A percentile compares a stretch with the other conserved stretches of the same genome.
Conservation (phyloP, 805 yeast species). For the Ogataea trehalophila region DNA sequence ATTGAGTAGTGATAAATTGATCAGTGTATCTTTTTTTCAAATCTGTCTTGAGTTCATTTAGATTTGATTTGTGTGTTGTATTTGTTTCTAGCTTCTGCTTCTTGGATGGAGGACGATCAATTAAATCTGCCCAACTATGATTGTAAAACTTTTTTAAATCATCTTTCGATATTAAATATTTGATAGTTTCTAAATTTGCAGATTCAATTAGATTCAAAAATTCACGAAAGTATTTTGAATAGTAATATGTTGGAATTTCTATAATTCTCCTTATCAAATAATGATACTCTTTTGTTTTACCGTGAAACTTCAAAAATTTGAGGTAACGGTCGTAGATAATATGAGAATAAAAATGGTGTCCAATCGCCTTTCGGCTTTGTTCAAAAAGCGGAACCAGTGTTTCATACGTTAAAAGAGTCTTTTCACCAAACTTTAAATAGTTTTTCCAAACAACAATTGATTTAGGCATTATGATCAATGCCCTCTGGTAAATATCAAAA, state of each 20-base stretch:
- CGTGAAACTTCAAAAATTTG: conserved; percentile 32
- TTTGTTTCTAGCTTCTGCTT: not conserved
- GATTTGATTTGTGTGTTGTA: conserved; percentile 1
- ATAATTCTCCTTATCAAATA: conserved; percentile 42
- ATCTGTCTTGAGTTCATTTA: conserved; percentile 31
- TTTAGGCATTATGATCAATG: conserved; percentile 36
- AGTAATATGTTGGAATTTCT: conserved; percentile 56
- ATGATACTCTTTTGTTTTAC: conserved; percentile 30
- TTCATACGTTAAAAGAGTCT: conserved; percentile 27
- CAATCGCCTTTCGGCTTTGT: conserved; percentile 43
- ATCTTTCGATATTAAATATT: conserved; percentile 20
- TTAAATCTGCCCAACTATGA: conserved; percentile 22
- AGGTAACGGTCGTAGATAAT: conserved; percentile 50
- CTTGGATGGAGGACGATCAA: conserved; percentile 7
- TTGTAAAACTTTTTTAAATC: conserved; percentile 18
- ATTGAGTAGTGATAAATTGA: conserved; percentile 51
- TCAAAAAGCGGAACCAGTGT: conserved; percentile 38
- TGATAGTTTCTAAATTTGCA: conserved; percentile 24
- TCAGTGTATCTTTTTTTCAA: conserved; percentile 48
- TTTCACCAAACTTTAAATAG: conserved; percentile 38
- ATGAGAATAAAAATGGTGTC: conserved; percentile 46
- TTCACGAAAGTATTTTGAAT: conserved; percentile 39
- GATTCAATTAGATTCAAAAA: conserved; percentile 33
- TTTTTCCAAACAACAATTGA: conserved; percentile 49
- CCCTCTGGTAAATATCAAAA: conserved; percentile 33